Evolutionary conservation across 768 basidiomycete genomes (phyloP).

Genomic region (Rhodotorula babjevae): DNA sequence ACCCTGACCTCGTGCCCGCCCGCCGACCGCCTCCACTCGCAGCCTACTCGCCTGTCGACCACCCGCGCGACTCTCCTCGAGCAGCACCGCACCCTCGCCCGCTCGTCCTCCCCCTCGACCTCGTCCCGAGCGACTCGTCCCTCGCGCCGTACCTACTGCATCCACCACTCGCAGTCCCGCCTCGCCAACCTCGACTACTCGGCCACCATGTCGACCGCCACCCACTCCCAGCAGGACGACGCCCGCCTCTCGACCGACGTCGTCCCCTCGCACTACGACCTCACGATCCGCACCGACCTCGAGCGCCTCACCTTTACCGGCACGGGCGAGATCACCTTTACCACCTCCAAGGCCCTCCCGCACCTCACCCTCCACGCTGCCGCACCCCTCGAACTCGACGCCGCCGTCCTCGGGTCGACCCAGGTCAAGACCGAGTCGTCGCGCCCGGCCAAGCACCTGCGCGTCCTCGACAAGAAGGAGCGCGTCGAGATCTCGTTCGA

Average conservation of each 20-base stretch:
- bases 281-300: constrained; percentile 76
- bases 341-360: constrained; percentile 62
- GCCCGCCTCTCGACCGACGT: constrained; percentile 8
- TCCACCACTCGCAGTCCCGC: constrained; percentile 11
- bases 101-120: neutral
- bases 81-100: too few relatives aligned
- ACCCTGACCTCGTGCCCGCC: too few relatives aligned
- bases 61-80: too few relatives aligned
- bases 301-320: constrained; percentile 71
- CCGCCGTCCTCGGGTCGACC: constrained; percentile 58
- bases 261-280: constrained; percentile 60
- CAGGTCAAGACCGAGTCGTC: constrained; percentile 54
- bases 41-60: too few relatives aligned
- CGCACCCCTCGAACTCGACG: constrained; percentile 56
- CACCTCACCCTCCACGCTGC: constrained; percentile 59
- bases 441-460: constrained; percentile 50
- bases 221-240: neutral
- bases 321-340: constrained; percentile 67
- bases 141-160: neutral
- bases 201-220: neutral
- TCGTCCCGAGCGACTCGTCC: neutral
- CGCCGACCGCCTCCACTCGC: too few relatives aligned
- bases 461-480: constrained; percentile 61
- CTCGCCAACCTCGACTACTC: constrained; percentile 14
- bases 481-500: constrained; percentile 62